Percentiles rank a stretch among this genome's conserved stretches.
These are phyloP conservation scores for Dryadomyces sulphureus DNA, from an alignment of 2,329 filamentous ascomycete species.

Conservation along the genomic window DNA sequence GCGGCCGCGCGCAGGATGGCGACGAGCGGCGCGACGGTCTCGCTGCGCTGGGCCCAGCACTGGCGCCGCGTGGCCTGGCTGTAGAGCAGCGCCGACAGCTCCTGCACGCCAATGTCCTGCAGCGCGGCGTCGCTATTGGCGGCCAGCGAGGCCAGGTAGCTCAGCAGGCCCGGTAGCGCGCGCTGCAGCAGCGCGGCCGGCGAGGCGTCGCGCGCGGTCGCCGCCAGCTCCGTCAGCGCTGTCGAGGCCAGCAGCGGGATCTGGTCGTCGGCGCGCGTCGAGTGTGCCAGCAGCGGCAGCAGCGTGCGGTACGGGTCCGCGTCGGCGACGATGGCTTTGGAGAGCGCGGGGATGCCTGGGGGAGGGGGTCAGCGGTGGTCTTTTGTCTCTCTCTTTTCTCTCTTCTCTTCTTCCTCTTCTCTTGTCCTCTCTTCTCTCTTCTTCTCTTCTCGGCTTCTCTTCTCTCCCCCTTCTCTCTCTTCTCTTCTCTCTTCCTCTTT, in stretches of 20 bases:
- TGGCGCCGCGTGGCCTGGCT: constrained; percentile 58
- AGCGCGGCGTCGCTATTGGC: constrained; percentile 71
- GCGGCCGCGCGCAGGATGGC: constrained; percentile 71
- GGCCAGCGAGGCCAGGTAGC: constrained; percentile 70
- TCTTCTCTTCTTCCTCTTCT: background rate
- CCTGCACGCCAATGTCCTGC: constrained; percentile 89
- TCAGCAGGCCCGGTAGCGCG: constrained; percentile 69
- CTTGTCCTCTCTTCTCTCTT: too few species aligned
- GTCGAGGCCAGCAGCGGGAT: constrained; percentile 83
- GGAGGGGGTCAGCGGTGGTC: background rate
- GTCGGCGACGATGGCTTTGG: constrained; percentile 54
- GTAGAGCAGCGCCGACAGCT: constrained; percentile 74
- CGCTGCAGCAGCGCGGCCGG: constrained; percentile 49
- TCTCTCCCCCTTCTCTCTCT: background rate
- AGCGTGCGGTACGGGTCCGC: constrained; percentile 70
- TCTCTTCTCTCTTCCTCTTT: background rate
- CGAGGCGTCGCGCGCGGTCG: constrained; percentile 47
- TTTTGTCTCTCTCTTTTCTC: background rate
- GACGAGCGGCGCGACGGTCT: constrained; percentile 70
- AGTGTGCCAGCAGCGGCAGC: constrained; percentile 67
- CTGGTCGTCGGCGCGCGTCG: constrained; percentile 58
- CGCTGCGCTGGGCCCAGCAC: constrained; percentile 82
- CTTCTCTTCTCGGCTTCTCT: background rate
- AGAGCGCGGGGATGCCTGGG: constrained; percentile 46
- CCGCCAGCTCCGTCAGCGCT: constrained; percentile 68